A percentile compares a stretch with the other conserved stretches of the same genome.
Conservation (phyloP, 2,329 filamentous ascomycete genomes). For the Cercospora sesami region DNA sequence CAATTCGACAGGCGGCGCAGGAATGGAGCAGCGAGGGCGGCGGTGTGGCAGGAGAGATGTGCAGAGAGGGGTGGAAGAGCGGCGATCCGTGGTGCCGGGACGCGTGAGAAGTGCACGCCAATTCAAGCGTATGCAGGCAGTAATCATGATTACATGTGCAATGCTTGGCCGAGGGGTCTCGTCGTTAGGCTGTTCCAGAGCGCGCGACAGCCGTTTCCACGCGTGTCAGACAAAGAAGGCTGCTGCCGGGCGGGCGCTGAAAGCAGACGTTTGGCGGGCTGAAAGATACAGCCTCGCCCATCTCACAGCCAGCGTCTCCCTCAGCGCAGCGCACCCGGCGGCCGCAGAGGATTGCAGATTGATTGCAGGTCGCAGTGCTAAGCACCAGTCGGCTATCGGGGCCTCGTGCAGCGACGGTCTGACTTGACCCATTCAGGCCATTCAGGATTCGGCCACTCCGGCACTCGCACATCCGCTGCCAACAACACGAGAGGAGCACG, state of each 20-base stretch:
- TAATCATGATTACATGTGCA: not conserved
- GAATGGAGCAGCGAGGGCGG: not conserved
- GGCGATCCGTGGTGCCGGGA: not conserved
- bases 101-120: not conserved
- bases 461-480: not conserved
- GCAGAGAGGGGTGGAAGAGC: not conserved
- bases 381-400: not conserved
- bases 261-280: not conserved
- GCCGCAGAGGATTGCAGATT: not conserved
- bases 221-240: not conserved
- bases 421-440: not conserved
- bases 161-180: not conserved
- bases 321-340: not conserved
- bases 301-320: not conserved
- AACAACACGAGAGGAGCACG: not conserved
- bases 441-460: not conserved
- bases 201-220: not conserved
- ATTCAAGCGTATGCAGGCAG: not conserved
- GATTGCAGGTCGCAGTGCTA: not conserved
- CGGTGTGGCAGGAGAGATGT: slow-evolving; percentile 2
- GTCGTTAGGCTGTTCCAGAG: not conserved
- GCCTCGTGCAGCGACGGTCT: not conserved
- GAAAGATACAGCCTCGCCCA: not conserved
- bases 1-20: not conserved
- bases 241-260: not conserved